These are phyloP conservation scores for Leccinum solheimii DNA, from an alignment of 1,284 basidiomycete species.

Conservation along the genomic window DNA sequence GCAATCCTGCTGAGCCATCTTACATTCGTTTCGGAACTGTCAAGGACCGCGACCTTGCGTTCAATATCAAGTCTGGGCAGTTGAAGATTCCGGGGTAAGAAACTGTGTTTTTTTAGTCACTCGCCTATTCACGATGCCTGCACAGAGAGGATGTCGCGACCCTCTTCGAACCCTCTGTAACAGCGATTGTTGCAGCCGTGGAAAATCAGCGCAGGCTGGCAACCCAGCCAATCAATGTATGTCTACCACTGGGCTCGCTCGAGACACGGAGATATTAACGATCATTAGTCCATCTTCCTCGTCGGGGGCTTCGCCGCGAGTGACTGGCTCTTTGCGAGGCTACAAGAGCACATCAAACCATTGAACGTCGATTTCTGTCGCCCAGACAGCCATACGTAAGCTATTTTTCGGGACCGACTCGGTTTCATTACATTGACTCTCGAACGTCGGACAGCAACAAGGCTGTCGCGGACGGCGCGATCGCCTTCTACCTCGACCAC, in stretches of 20 bases:
- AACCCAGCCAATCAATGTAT: constrained; percentile 29
- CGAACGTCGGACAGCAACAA: constrained; percentile 23
- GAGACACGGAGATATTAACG: constrained; percentile 3
- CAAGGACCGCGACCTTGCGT: constrained; percentile 36
- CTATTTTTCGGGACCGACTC: background rate
- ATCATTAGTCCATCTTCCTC: constrained; percentile 36
- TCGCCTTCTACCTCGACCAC: constrained; percentile 39
- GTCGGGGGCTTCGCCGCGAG: constrained; percentile 45
- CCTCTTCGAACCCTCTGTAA: constrained; percentile 44
- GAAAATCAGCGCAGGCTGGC: constrained; percentile 32
- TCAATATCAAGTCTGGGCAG: constrained; percentile 44
- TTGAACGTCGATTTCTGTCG: constrained; percentile 40
- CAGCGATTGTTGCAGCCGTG: constrained; percentile 36
- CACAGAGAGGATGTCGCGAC: constrained; percentile 35
- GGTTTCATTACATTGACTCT: background rate
- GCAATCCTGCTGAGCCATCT: constrained; percentile 33
- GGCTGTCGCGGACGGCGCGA: constrained; percentile 40
- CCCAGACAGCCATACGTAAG: constrained; percentile 49
- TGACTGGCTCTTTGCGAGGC: constrained; percentile 37
- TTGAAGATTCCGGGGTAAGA: constrained; percentile 41
- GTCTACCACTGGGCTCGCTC: constrained; percentile 3
- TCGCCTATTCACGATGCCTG: constrained; percentile 25
- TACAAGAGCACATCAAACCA: constrained; percentile 30
- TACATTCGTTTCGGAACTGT: constrained; percentile 45
- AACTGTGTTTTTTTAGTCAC: background rate